Conservation (phyloP, 2,329 filamentous ascomycete species). For the Xylaria sp. region DNA sequence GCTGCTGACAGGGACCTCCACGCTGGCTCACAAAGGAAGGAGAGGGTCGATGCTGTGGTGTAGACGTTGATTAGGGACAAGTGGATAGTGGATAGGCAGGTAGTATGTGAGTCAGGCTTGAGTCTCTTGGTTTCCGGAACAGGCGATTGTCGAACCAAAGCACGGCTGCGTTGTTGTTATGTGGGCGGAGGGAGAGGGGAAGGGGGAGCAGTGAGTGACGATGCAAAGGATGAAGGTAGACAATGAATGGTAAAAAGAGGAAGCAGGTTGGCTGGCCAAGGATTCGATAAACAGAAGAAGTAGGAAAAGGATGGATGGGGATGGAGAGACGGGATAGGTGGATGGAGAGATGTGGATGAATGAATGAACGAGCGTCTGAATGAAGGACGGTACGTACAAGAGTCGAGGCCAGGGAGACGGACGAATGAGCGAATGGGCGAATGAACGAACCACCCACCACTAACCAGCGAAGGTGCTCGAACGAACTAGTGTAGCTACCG, state of each 20-base stretch:
- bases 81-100: constrained; percentile 9
- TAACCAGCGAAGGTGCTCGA: constrained; percentile 16
- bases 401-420: constrained; percentile 5
- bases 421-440: constrained; percentile 3
- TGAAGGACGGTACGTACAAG: constrained; percentile 4
- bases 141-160: constrained; percentile 26
- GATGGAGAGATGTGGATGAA: constrained; percentile 24
- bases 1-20: constrained; percentile 26
- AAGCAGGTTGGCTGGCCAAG: constrained; percentile 22
- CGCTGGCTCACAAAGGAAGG: constrained; percentile 28
- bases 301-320: constrained; percentile 26
- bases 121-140: constrained; percentile 26
- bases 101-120: constrained; percentile 25
- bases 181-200: constrained; percentile 22
- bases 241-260: constrained; percentile 21
- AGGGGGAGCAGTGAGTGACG: constrained; percentile 33
- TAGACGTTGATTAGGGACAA: constrained; percentile 24
- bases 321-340: constrained; percentile 25
- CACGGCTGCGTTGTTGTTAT: constrained; percentile 21
- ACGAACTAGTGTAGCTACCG: constrained; percentile 10
- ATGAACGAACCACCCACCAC: constrained; percentile 6
- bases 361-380: constrained; percentile 11
- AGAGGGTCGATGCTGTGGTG: constrained; percentile 19
- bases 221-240: constrained; percentile 31
- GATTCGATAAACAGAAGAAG: constrained; percentile 29